These are phyloP conservation scores for Daldinia sp. DNA, from an alignment of 2,329 filamentous ascomycete genomes.

Conservation along the genomic window DNA sequence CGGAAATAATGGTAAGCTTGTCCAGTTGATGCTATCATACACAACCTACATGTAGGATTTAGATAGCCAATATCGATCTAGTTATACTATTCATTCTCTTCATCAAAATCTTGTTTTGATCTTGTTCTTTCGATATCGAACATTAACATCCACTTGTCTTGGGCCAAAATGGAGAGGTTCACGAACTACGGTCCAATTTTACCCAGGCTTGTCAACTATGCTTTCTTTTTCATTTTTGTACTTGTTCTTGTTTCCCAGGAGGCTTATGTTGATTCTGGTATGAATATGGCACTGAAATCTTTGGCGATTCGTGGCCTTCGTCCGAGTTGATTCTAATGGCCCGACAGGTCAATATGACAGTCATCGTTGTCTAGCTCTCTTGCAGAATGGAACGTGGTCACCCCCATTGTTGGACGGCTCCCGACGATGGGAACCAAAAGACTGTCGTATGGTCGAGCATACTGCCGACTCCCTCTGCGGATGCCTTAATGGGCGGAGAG, in stretches of 20 bases:
- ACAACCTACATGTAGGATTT: not conserved
- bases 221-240: not conserved
- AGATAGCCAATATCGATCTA: not conserved
- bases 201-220: not conserved
- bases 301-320: not conserved
- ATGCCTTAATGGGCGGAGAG: slow-evolving; percentile 60
- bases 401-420: slow-evolving; percentile 14
- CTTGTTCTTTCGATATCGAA: not conserved
- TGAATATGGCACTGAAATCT: not conserved
- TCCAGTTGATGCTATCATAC: too few species aligned
- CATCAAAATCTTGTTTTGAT: not conserved
- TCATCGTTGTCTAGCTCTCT: slow-evolving; percentile 40
- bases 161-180: not conserved
- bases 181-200: too few species aligned
- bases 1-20: not conserved
- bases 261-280: not conserved
- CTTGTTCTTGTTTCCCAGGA: not conserved
- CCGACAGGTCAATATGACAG: slow-evolving; percentile 39
- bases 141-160: not conserved
- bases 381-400: slow-evolving; percentile 43
- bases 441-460: slow-evolving; percentile 67
- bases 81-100: not conserved
- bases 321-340: slow-evolving; percentile 24
- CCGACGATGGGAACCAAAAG: slow-evolving; percentile 65
- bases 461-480: slow-evolving; percentile 57